These are phyloP conservation scores for Blastocystis sp. DNA, from an alignment of 352 stramenopile species.

Conservation along the genomic window DNA sequence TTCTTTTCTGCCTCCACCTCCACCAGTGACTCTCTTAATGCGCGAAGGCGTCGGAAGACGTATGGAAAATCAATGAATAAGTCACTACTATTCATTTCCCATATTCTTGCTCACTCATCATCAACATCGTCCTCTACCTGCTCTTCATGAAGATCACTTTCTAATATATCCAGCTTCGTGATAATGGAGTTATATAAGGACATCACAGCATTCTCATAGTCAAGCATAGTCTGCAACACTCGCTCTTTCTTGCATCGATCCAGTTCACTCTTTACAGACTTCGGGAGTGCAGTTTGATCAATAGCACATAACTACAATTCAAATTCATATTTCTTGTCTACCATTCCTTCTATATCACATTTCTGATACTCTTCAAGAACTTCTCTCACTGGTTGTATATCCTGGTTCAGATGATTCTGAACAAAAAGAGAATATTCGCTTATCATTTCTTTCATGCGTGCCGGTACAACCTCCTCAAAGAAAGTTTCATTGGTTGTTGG, in stretches of 20 bases:
- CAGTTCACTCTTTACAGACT: background rate
- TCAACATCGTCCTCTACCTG: background rate
- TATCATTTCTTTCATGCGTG: background rate
- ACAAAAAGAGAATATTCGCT: background rate
- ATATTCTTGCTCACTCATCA: background rate
- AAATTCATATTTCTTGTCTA: background rate
- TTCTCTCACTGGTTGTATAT: background rate
- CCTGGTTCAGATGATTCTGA: background rate
- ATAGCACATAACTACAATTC: background rate
- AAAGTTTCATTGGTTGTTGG: background rate
- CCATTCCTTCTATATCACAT: background rate
- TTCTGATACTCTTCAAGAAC: background rate
- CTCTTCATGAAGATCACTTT: too few relatives aligned
- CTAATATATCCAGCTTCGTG: too few relatives aligned
- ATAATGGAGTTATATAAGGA: too few relatives aligned
- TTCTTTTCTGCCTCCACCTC: too few relatives aligned
- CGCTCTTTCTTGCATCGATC: background rate
- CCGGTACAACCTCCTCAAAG: background rate
- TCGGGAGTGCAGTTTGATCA: background rate
- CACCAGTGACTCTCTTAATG: too few relatives aligned
- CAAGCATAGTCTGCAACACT: background rate
- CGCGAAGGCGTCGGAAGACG: too few relatives aligned
- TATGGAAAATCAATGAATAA: background rate
- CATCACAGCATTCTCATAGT: too few relatives aligned
- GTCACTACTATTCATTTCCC: background rate